These are phyloP conservation scores for Chenopodium suecicum DNA, from an alignment of 148 eudicot genomes.

Conservation along the genomic window DNA sequence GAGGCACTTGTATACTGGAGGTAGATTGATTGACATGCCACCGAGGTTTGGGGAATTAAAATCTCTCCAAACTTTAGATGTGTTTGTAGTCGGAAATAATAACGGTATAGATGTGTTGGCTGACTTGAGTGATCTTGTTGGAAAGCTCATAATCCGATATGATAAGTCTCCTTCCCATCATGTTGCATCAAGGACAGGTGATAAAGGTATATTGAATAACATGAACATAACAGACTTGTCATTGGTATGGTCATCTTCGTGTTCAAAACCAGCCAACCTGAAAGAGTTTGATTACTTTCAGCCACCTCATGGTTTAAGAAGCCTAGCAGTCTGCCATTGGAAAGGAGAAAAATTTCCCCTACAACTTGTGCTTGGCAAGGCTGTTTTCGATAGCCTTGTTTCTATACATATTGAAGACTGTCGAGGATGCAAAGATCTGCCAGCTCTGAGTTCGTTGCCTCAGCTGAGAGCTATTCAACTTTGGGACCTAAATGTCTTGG, in stretches of 20 bases:
- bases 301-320: background rate
- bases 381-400: background rate
- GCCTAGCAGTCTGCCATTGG: background rate
- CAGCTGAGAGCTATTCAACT: slow-evolving; percentile 8
- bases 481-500: background rate
- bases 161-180: background rate
- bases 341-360: background rate
- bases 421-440: background rate
- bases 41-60: background rate
- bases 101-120: background rate
- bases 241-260: background rate
- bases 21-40: background rate
- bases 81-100: background rate
- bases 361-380: too few relatives aligned
- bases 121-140: background rate
- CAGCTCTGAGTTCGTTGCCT: background rate
- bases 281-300: background rate
- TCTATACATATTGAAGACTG: background rate
- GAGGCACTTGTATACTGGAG: slow-evolving; percentile 10
- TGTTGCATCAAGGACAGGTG: too few relatives aligned
- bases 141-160: background rate
- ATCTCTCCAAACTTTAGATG: slow-evolving; percentile 1
- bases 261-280: too few relatives aligned
- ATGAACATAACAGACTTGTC: background rate
- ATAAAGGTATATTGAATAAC: background rate